Evolutionary conservation across 768 basidiomycete species (phyloP), one percentile per base, ranked within the genome.

Genomic region (Inosperma sp.): DNA sequence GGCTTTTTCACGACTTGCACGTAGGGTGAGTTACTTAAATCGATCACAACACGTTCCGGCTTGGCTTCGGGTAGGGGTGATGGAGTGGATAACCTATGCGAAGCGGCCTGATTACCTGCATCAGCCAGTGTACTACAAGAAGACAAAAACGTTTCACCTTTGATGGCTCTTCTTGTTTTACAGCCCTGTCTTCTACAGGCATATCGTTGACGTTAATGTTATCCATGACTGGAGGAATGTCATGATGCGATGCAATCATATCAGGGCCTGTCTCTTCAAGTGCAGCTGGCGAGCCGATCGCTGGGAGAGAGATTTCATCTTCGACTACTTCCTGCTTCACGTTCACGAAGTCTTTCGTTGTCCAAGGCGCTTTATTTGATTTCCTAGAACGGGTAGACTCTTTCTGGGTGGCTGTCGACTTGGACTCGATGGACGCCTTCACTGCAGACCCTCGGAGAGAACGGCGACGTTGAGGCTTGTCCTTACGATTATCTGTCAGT

Each of bases 301-400:
- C 17, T 22, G 2, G 17, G 25, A 7, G 26, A 9, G n/a, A 35
- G 36, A 25, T 7, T 13, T 7, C 23, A 5, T 51, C 50, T 51
- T 51, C 50, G 19, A 22, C 10, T 22, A 29, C 35, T 21, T 51
- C 50, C 2, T 34, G 16, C 17, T 44, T 45, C 42, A 51, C 23
- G 16, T 16, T 40, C 17, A 30, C 19, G 10, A 45, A 33, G 25
- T 50, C 49, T 36, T 44, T 34, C 23, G 31, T 29, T 22, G 45
- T 49, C 53, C 53, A 54, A 45, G 53, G 52, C 9, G 48, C 48
- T 13, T 46, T 55, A n/a, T 51, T 57, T 19, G 31, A 54, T 30
- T 56, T 56, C 27, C 42, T 50, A 5, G 41, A 25, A 40, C 44
- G 16, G 8, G 26, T 25, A 5, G 39, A 36, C 14, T 27, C 16